Percentiles rank a stretch among this genome's conserved stretches.
phyloP scores from a whole-genome alignment of 768 basidiomycete genomes.

The Trametes elegans region DNA sequence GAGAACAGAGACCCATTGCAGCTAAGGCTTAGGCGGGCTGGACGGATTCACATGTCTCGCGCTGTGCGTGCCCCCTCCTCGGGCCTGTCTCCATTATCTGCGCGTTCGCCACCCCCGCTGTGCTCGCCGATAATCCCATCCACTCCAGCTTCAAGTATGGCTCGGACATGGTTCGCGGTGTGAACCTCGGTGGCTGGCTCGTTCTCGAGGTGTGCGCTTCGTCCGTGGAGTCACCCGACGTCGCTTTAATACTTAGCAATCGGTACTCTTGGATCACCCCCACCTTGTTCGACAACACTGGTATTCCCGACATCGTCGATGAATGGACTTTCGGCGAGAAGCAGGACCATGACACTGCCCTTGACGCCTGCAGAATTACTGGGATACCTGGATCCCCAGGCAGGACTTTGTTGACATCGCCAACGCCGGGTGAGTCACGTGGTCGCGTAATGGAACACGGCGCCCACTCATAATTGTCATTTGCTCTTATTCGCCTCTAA shows the following conservation, averaged over 20 bases:
- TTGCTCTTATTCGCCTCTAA: conserved; percentile 6
- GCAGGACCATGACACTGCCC: conserved; percentile 50
- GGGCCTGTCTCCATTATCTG: conserved; percentile 21
- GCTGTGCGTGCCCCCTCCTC: conserved; percentile 5
- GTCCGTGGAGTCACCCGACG: neutral
- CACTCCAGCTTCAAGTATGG: conserved; percentile 71
- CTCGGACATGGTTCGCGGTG: conserved; percentile 71
- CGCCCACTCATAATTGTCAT: neutral
- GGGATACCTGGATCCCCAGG: conserved; percentile 80
- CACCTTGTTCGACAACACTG: conserved; percentile 68
- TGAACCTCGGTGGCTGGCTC: conserved; percentile 75
- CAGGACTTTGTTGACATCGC: conserved; percentile 74
- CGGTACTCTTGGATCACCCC: conserved; percentile 82
- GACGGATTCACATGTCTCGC: too few relatives aligned
- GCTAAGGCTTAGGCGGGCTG: too few relatives aligned
- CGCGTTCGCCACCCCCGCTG: conserved; percentile 28
- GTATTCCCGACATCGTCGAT: conserved; percentile 56
- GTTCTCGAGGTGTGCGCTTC: conserved; percentile 44
- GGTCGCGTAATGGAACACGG: conserved; percentile 15
- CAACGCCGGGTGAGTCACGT: conserved; percentile 59
- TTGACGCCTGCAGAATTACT: conserved; percentile 58
- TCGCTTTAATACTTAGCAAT: too few relatives aligned
- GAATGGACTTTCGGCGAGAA: conserved; percentile 77
- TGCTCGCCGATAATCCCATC: conserved; percentile 33
- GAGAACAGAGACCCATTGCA: too few relatives aligned